phyloP scores from a whole-genome alignment of 768 basidiomycete genomes.

The Lentinula boryana region DNA sequence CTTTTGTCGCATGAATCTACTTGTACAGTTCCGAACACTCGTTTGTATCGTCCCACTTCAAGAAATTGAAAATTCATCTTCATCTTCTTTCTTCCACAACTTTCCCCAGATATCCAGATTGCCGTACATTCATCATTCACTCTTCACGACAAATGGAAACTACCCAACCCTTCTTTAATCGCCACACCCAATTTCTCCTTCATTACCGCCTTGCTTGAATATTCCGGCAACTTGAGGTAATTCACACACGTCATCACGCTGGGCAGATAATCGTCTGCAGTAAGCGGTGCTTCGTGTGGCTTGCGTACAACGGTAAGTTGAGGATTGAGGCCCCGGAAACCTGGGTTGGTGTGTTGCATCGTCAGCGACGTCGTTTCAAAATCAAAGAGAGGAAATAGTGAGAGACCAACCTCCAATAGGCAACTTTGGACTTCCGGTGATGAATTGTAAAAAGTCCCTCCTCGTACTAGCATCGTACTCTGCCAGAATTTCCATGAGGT shows the following conservation, averaged over 20 bases:
- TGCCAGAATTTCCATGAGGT: constrained; percentile 83
- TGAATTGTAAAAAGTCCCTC: constrained; percentile 91
- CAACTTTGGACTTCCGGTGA: constrained; percentile 94
- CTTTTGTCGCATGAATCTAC: not conserved
- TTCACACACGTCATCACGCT: constrained; percentile 99
- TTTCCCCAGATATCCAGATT: not conserved
- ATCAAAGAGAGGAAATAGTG: not conserved
- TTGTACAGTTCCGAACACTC: not conserved
- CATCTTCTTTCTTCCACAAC: not conserved
- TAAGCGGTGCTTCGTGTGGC: constrained; percentile 86
- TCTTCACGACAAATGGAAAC: constrained; percentile 82
- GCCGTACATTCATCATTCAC: too few relatives aligned
- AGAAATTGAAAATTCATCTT: not conserved
- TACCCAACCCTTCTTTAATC: constrained; percentile 90
- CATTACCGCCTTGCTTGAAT: constrained; percentile 83
- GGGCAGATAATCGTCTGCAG: constrained; percentile 90
- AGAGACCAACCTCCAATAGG: constrained; percentile 81
- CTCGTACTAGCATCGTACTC: constrained; percentile 68
- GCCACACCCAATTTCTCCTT: constrained; percentile 76
- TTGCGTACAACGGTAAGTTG: constrained; percentile 95
- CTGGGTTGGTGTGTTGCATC: constrained; percentile 27
- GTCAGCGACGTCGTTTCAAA: not conserved
- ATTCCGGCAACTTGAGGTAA: constrained; percentile 94
- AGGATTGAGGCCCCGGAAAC: constrained; percentile 93
- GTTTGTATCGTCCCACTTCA: too few relatives aligned